phyloP scores from a whole-genome alignment of 805 yeast species.

The Torulaspora indica region DNA sequence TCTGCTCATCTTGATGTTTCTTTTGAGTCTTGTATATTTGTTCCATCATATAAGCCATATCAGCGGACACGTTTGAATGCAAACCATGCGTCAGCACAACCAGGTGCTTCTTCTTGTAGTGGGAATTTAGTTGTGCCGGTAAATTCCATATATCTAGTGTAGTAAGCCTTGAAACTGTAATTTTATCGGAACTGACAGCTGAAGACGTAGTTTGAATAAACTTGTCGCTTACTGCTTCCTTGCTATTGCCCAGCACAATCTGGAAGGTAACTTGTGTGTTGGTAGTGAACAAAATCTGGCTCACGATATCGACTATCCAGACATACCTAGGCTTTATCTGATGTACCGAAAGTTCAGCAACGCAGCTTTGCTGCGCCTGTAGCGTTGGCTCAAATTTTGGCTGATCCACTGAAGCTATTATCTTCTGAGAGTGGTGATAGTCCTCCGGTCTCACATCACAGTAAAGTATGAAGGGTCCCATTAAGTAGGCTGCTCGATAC shows the following conservation, averaged over 20 bases:
- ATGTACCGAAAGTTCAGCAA: conserved; percentile 59
- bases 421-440: conserved; percentile 46
- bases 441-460: conserved; percentile 59
- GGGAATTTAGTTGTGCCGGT: conserved; percentile 37
- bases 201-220: conserved; percentile 27
- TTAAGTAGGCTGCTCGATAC: conserved; percentile 61
- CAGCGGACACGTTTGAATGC: conserved; percentile 72
- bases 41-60: conserved; percentile 69
- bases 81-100: conserved; percentile 73
- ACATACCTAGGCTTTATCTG: conserved; percentile 51
- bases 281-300: conserved; percentile 66
- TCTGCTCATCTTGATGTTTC: conserved; percentile 39
- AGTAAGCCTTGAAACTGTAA: conserved; percentile 48
- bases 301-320: conserved; percentile 68
- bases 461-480: conserved; percentile 73
- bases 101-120: conserved; percentile 50
- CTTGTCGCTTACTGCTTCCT: conserved; percentile 22
- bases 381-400: conserved; percentile 71
- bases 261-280: conserved; percentile 61
- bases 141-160: conserved; percentile 70
- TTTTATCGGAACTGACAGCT: conserved; percentile 33
- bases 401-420: conserved; percentile 69
- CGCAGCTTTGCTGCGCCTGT: conserved; percentile 60
- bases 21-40: conserved; percentile 47
- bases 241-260: conserved; percentile 45